Evolutionary conservation across 192 early-diverging fungal genomes (phyloP).

Genomic region (Haplosporangium gracile): DNA sequence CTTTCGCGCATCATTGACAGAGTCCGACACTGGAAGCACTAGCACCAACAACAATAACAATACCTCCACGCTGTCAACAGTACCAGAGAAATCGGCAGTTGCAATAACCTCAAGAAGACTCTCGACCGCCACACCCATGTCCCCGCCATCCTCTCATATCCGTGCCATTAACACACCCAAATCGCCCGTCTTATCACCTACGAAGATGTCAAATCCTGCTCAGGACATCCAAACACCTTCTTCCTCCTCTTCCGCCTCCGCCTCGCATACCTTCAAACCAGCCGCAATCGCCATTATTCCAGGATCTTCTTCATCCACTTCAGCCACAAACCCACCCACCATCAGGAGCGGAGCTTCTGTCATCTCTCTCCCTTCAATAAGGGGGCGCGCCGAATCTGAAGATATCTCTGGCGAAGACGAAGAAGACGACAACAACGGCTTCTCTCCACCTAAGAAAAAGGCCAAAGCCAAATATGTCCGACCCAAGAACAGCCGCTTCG

Average conservation of each 20-base stretch:
- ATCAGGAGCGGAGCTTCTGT: constrained; percentile 23
- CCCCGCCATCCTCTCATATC: background rate
- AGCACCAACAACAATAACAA: background rate
- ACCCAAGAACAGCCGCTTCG: background rate
- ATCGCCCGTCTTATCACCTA: constrained; percentile 12
- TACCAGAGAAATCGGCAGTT: background rate
- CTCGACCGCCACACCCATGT: constrained; percentile 19
- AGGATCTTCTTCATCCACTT: background rate
- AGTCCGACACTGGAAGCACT: constrained; percentile 11
- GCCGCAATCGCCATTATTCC: background rate
- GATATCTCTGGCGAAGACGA: constrained; percentile 21
- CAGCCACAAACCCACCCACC: background rate
- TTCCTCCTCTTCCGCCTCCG: background rate
- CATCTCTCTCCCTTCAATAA: constrained; percentile 34
- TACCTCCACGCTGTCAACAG: background rate
- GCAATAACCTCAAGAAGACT: constrained; percentile 10
- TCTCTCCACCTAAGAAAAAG: constrained; percentile 18
- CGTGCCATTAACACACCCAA: background rate
- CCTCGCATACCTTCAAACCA: background rate
- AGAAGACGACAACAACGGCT: background rate
- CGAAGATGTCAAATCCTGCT: constrained; percentile 3
- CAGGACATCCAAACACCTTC: background rate
- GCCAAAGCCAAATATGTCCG: constrained; percentile 22
- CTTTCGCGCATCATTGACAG: constrained; percentile 27
- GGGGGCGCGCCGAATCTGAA: constrained; percentile 1